Evolutionary conservation across 202 grass and related monocot species (phyloP), one percentile per base, ranked within the genome.

Genomic region (Saccharum hybrid): DNA sequence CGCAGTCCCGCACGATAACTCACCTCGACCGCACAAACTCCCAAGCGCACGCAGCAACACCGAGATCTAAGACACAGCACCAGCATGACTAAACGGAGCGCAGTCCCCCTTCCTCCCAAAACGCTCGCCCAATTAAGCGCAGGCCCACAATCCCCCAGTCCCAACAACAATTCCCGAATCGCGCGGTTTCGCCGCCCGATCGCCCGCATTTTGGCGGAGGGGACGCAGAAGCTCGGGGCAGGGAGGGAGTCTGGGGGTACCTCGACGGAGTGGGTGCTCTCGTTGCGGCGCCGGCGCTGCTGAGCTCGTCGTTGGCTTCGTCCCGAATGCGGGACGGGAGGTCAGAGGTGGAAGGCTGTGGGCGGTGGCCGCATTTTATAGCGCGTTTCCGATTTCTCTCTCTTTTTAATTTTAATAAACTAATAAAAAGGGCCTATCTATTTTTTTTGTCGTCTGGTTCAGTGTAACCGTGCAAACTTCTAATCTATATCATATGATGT

Each of bases 341-440:
- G 57, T 26, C 28, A 18, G 57, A 21, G 10, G 38, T 2, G 56
- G 9, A 37, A 40, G 78, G 79, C 66, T 37, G 49, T 6, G 84
- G 84, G 63, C 61, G 77, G 84, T 43, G 83, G 66, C 30, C 40
- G 67, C 66, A 48, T 51, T 82, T 81, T 81, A 71, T 63, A 76
- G 49, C 8, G 78, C 36, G 19, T 46, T 73, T 37, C 21, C 57
- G 6, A 19, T 5, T 2, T 76, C 0, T 21, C 33, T 40, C 6
- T 33, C n/a, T n/a, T 28, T 28, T 28, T 28, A 28, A 28, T 28
- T 28, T 28, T 28, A 28, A 28, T 28, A 28, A 28, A 28, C 26
- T 28, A 28, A 28, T 28, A 28, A 28, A 28, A 28, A 28, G 26
- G 26, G 26, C 26, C 26, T 28, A 28, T 28, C 26, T 28, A 28